phyloP scores from a whole-genome alignment of 495 filamentous ascomycete species.

The Hypoxylon fuscum region DNA sequence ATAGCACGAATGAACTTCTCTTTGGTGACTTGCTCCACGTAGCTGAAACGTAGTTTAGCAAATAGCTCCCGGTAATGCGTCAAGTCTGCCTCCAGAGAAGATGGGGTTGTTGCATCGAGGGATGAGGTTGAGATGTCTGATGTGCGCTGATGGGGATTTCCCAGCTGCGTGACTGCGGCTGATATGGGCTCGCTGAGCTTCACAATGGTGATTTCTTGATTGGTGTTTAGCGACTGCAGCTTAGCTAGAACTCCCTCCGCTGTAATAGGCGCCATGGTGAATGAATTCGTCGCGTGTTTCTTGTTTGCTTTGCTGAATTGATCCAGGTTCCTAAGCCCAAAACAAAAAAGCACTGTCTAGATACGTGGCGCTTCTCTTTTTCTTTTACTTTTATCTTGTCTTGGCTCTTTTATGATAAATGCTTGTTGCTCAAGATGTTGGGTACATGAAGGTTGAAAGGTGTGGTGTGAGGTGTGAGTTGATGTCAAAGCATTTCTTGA shows the following conservation, averaged over 20 bases:
- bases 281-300: slow-evolving; percentile 10
- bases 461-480: background rate
- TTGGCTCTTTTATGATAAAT: background rate
- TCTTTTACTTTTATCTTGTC: background rate
- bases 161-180: slow-evolving; percentile 53
- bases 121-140: slow-evolving; percentile 75
- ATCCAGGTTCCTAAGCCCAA: background rate
- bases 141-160: slow-evolving; percentile 54
- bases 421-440: background rate
- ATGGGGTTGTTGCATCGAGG: slow-evolving; percentile 74
- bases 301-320: background rate
- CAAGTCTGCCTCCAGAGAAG: slow-evolving; percentile 83
- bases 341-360: background rate
- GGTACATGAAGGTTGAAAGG: background rate
- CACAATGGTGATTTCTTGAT: slow-evolving; percentile 73
- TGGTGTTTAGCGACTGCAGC: slow-evolving; percentile 53
- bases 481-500: background rate
- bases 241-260: slow-evolving; percentile 48
- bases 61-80: slow-evolving; percentile 94
- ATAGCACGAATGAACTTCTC: slow-evolving; percentile 81
- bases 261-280: slow-evolving; percentile 30
- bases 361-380: background rate
- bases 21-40: slow-evolving; percentile 82
- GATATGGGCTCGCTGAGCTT: slow-evolving; percentile 79
- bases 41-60: slow-evolving; percentile 94